phyloP scores from a whole-genome alignment of 2,329 filamentous ascomycete species.

The Coniochaeta hoffmannii region DNA sequence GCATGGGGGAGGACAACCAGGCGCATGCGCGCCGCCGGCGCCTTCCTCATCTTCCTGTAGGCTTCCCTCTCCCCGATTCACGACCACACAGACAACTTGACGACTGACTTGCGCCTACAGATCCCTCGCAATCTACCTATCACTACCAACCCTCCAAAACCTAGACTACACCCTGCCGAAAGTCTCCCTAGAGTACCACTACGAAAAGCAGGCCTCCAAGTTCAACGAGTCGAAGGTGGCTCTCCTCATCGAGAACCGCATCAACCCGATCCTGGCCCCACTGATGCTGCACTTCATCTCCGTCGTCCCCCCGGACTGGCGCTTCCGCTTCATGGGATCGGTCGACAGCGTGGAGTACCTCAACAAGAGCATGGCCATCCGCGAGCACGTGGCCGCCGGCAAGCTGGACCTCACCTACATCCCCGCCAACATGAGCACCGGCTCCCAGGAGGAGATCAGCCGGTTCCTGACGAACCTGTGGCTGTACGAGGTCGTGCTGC shows the following conservation, averaged over 20 bases:
- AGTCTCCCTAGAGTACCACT: conserved; percentile 25
- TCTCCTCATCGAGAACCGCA: conserved; percentile 46
- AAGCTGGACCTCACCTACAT: conserved; percentile 46
- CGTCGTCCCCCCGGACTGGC: conserved; percentile 50
- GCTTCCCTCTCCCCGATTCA: conserved; percentile 4
- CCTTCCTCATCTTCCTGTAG: conserved; percentile 24
- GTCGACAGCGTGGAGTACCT: conserved; percentile 33
- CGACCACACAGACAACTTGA: background rate
- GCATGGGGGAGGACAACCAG: conserved; percentile 25
- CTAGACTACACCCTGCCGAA: conserved; percentile 17
- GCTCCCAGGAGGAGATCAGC: conserved; percentile 43
- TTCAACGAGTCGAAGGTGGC: conserved; percentile 46
- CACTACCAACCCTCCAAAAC: conserved; percentile 12
- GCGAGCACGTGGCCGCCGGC: conserved; percentile 30
- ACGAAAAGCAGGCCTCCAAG: conserved; percentile 19
- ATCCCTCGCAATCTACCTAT: conserved; percentile 12
- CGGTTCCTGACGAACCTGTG: conserved; percentile 44
- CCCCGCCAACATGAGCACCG: conserved; percentile 42
- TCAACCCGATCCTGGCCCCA: conserved; percentile 41
- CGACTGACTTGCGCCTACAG: background rate
- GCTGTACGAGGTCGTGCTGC: conserved; percentile 42
- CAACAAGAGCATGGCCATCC: conserved; percentile 38
- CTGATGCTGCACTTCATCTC: conserved; percentile 49
- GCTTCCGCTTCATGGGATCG: conserved; percentile 49
- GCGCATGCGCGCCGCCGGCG: conserved; percentile 23